Conservation (phyloP, 2,329 filamentous ascomycete species). For the Periglandula ipomoeae region DNA sequence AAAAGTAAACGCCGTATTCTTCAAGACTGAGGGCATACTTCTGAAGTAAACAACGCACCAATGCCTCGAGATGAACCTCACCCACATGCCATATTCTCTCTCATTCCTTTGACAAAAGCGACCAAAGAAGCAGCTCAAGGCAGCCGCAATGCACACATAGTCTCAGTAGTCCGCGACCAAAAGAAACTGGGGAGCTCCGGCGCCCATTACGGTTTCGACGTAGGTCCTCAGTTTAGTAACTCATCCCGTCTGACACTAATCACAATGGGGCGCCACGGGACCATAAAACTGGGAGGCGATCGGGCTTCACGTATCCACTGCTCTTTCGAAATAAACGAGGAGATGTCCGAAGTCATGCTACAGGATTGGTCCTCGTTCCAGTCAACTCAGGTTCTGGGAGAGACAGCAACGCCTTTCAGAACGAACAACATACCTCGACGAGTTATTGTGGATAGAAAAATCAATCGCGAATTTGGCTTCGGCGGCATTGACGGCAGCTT, state of each 20-base stretch:
- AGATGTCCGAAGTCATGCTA: background rate
- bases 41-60: background rate
- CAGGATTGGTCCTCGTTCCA: background rate
- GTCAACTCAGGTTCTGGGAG: background rate
- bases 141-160: background rate
- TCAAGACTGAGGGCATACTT: too few species aligned
- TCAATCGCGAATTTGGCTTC: background rate
- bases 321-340: background rate
- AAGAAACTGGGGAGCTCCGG: background rate
- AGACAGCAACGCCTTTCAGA: background rate
- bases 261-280: background rate
- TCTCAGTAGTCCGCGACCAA: background rate
- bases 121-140: background rate
- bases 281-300: background rate
- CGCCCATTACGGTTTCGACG: background rate
- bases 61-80: background rate
- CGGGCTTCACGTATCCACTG: background rate
- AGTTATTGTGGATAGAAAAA: background rate
- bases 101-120: background rate
- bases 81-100: background rate
- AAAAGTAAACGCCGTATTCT: too few species aligned
- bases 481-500: background rate
- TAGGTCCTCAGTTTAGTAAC: background rate
- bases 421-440: background rate
- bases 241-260: background rate